phyloP scores from a whole-genome alignment of 805 yeast species.

The Isabelozyma rhagii region DNA sequence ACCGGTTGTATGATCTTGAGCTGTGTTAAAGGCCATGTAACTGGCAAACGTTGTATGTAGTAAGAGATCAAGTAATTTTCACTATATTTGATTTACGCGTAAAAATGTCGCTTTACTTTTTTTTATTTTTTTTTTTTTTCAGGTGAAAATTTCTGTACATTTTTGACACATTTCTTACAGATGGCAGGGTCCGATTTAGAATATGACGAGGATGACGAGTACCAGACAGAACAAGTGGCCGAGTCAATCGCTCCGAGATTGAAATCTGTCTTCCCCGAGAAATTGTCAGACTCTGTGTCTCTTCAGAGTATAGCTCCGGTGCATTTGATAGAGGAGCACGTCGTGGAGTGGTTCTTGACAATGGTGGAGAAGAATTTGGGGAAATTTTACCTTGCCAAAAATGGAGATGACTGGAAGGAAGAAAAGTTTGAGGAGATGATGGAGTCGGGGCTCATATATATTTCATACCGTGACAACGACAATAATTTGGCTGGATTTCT shows the following conservation, averaged over 20 bases:
- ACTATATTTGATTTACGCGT: too few relatives aligned
- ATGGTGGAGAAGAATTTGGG: constrained; percentile 28
- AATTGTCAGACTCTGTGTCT: neutral
- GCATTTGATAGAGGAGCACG: constrained; percentile 1
- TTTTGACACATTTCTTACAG: neutral
- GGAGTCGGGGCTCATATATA: constrained; percentile 46
- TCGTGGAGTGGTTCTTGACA: constrained; percentile 12
- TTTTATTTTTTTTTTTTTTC: neutral
- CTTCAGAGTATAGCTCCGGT: constrained; percentile 1
- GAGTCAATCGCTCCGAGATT: constrained; percentile 6
- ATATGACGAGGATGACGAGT: constrained; percentile 12
- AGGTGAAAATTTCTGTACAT: neutral
- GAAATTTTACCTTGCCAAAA: constrained; percentile 17
- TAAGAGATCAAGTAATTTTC: too few relatives aligned
- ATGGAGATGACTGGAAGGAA: constrained; percentile 40
- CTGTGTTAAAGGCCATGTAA: neutral
- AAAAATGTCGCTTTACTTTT: too few relatives aligned
- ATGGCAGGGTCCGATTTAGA: neutral
- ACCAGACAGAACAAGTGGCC: constrained; percentile 11
- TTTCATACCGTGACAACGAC: constrained; percentile 21
- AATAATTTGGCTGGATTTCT: constrained; percentile 37
- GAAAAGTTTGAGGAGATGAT: constrained; percentile 44
- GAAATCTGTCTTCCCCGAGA: constrained; percentile 5
- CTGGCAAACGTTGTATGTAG: neutral
- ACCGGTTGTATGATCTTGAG: too few relatives aligned